These are phyloP conservation scores for Hypomyces perniciosus DNA, from an alignment of 2,329 filamentous ascomycete species.

Conservation along the genomic window DNA sequence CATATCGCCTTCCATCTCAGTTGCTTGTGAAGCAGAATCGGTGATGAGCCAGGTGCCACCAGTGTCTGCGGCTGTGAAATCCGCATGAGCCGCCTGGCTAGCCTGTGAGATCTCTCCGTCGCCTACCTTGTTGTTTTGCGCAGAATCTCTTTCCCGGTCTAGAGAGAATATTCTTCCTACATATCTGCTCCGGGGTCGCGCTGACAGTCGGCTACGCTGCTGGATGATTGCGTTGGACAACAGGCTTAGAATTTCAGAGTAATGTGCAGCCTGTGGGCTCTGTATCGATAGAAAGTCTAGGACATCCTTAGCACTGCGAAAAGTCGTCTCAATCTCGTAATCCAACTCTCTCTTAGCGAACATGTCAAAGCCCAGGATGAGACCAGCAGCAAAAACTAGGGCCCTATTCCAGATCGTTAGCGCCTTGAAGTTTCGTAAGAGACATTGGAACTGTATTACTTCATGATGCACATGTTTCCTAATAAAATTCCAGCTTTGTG, in stretches of 20 bases:
- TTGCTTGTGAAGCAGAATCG: constrained; percentile 3
- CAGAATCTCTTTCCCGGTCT: background rate
- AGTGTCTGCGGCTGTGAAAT: constrained; percentile 1
- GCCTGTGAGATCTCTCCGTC: background rate
- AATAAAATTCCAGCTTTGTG: constrained; percentile 38
- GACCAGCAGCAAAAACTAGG: constrained; percentile 49
- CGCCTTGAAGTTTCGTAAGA: fast-evolving
- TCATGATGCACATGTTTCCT: constrained; percentile 54
- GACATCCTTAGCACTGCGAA: constrained; percentile 43
- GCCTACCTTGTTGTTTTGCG: background rate
- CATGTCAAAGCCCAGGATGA: constrained; percentile 51
- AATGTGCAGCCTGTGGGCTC: constrained; percentile 52
- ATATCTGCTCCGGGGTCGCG: constrained; percentile 21
- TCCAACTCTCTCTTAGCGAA: constrained; percentile 44
- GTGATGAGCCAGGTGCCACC: constrained; percentile 10
- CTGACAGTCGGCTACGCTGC: constrained; percentile 26
- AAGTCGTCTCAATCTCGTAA: constrained; percentile 41
- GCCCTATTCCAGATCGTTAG: constrained; percentile 29
- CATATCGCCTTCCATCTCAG: constrained; percentile 13
- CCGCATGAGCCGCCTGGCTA: background rate
- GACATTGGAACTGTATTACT: constrained; percentile 33
- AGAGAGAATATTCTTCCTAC: constrained; percentile 23
- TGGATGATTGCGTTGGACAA: constrained; percentile 40
- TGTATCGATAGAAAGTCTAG: constrained; percentile 41
- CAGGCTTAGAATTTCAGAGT: constrained; percentile 47